Conservation (phyloP, 2,329 filamentous ascomycete species). For the Paracamarosporium sp. region DNA sequence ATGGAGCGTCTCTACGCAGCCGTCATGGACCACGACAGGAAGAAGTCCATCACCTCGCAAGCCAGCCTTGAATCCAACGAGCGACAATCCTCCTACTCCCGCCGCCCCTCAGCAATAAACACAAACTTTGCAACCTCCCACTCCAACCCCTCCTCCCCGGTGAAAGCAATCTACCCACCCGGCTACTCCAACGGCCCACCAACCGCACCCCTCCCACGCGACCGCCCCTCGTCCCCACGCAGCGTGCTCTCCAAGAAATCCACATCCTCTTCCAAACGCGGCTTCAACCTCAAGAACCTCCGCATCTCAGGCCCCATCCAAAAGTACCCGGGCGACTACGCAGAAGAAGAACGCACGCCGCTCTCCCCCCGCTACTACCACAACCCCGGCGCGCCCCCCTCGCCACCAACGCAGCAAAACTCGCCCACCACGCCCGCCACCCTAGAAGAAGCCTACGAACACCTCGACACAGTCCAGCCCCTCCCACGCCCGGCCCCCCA, state of each 20-base stretch:
- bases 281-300: constrained; percentile 59
- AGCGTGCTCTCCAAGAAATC: constrained; percentile 45
- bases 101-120: constrained; percentile 39
- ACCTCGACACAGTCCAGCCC: constrained; percentile 43
- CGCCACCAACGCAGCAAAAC: constrained; percentile 52
- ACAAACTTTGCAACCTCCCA: constrained; percentile 29
- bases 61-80: constrained; percentile 30
- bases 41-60: constrained; percentile 47
- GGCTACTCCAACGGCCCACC: constrained; percentile 35
- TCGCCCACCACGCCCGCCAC: constrained; percentile 36
- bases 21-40: constrained; percentile 85
- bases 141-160: constrained; percentile 47
- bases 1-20: constrained; percentile 91
- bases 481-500: constrained; percentile 44
- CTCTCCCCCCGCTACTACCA: constrained; percentile 63
- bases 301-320: constrained; percentile 65
- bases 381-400: constrained; percentile 62
- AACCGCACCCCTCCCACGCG: constrained; percentile 31
- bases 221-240: constrained; percentile 37
- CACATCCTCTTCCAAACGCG: constrained; percentile 43
- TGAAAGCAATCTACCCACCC: constrained; percentile 58
- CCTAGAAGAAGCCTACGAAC: constrained; percentile 38
- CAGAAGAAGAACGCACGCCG: constrained; percentile 59
- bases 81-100: constrained; percentile 11
- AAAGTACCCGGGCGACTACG: constrained; percentile 48